A percentile compares a stretch with the other conserved stretches of the same genome.
These are phyloP conservation scores for Thelonectria rubi DNA, from an alignment of 2,329 filamentous ascomycete species.

Conservation along the genomic window DNA sequence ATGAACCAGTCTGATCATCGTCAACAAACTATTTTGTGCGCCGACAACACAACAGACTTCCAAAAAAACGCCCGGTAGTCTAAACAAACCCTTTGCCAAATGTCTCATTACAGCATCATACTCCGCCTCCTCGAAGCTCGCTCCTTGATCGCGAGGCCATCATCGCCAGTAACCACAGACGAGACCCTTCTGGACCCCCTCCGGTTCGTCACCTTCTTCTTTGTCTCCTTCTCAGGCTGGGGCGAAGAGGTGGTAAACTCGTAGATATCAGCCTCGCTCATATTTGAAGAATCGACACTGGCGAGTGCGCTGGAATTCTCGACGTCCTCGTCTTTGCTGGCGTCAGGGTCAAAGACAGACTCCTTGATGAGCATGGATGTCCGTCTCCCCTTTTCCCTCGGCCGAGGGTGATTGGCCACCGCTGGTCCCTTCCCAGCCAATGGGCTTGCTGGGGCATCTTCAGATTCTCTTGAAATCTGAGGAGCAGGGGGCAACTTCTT, in stretches of 20 bases:
- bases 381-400: slow-evolving; percentile 53
- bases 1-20: slow-evolving; percentile 44
- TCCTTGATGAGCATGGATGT: slow-evolving; percentile 44
- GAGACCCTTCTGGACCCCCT: slow-evolving; percentile 52
- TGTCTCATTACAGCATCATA: slow-evolving; percentile 64
- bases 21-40: slow-evolving; percentile 39
- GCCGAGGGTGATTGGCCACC: slow-evolving; percentile 43
- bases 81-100: slow-evolving; percentile 35
- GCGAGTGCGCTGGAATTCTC: slow-evolving; percentile 29
- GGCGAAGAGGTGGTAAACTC: slow-evolving; percentile 63
- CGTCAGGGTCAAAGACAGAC: slow-evolving; percentile 18
- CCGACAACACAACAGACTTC: slow-evolving; percentile 37
- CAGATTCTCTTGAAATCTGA: slow-evolving; percentile 23
- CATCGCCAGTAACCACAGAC: slow-evolving; percentile 50
- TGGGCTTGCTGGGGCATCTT: slow-evolving; percentile 50
- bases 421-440: slow-evolving; percentile 51
- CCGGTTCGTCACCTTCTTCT: slow-evolving; percentile 43
- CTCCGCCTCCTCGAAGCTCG: slow-evolving; percentile 59
- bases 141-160: slow-evolving; percentile 40
- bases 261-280: slow-evolving; percentile 59
- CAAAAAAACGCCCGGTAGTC: slow-evolving; percentile 40
- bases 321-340: slow-evolving; percentile 25
- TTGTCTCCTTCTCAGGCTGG: slow-evolving; percentile 44
- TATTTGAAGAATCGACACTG: slow-evolving; percentile 33
- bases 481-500: slow-evolving; percentile 42